These are phyloP conservation scores for Debaryomyces hansenii DNA, from an alignment of 805 yeast genomes.

Conservation along the genomic window DNA sequence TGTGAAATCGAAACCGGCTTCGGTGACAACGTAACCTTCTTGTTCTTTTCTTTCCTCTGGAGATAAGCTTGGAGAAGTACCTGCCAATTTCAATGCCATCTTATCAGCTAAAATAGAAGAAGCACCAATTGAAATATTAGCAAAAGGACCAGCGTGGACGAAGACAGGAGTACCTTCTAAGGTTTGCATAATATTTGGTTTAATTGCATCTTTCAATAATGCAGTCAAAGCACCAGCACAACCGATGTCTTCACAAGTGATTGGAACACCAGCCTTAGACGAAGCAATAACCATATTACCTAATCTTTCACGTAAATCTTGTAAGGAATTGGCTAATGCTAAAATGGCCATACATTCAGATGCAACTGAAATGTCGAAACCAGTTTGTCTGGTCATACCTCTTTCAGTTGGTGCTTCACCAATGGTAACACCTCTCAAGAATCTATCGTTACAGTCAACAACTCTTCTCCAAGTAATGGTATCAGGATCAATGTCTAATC, in stretches of 20 bases:
- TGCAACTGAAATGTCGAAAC: slow-evolving; percentile 83
- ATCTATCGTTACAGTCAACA: slow-evolving; percentile 81
- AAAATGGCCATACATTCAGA: slow-evolving; percentile 85
- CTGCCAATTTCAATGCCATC: slow-evolving; percentile 77
- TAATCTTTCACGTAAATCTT: slow-evolving; percentile 71
- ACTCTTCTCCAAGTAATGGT: slow-evolving; percentile 82
- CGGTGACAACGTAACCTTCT: slow-evolving; percentile 79
- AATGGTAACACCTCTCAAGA: slow-evolving; percentile 72
- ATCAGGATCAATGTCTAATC: slow-evolving; percentile 75
- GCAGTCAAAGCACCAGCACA: slow-evolving; percentile 88
- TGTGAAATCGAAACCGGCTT: slow-evolving; percentile 87
- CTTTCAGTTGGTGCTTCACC: slow-evolving; percentile 83
- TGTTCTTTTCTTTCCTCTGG: slow-evolving; percentile 46
- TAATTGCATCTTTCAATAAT: slow-evolving; percentile 74
- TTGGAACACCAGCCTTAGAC: slow-evolving; percentile 65
- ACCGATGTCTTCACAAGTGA: slow-evolving; percentile 82
- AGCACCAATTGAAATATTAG: slow-evolving; percentile 85
- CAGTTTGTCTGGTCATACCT: slow-evolving; percentile 70
- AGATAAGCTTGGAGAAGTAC: slow-evolving; percentile 51
- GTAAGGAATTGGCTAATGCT: slow-evolving; percentile 68
- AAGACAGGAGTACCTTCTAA: slow-evolving; percentile 86
- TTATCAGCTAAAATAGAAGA: slow-evolving; percentile 80
- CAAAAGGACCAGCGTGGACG: slow-evolving; percentile 88
- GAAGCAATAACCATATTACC: slow-evolving; percentile 77
- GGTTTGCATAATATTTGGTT: slow-evolving; percentile 86